Conservation (phyloP, 257 asterid genomes). For the Solanum paucissectum region DNA sequence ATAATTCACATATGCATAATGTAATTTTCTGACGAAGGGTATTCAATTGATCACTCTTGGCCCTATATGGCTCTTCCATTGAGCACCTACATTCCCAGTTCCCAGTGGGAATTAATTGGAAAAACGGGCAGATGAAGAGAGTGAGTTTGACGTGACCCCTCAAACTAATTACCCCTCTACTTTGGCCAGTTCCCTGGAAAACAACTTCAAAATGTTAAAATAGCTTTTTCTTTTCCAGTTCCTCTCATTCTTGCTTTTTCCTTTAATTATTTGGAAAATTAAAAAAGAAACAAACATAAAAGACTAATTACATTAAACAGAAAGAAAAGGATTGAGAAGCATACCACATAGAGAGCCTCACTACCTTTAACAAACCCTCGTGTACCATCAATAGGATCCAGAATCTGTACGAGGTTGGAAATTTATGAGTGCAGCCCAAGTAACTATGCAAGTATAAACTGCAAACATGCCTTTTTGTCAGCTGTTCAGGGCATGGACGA, state of each 20-base stretch:
- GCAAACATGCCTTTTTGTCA: background rate
- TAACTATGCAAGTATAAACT: background rate
- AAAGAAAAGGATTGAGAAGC: conserved; percentile 15
- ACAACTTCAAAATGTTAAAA: background rate
- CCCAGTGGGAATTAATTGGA: background rate
- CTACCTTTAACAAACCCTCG: conserved; percentile 89
- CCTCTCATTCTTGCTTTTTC: background rate
- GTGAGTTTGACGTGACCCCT: background rate
- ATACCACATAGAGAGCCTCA: conserved; percentile 91
- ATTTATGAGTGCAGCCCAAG: background rate
- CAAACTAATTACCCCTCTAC: background rate
- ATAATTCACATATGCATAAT: background rate
- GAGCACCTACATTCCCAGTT: background rate
- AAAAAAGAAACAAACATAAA: conserved; percentile 2
- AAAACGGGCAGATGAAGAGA: background rate
- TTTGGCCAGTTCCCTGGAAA: background rate
- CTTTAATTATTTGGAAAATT: background rate
- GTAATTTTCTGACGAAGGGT: background rate
- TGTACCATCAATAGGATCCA: conserved; percentile 99
- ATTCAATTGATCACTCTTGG: background rate
- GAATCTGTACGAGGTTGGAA: conserved; percentile 37
- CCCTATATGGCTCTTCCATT: background rate
- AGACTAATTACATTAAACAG: background rate
- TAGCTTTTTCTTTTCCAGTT: background rate
- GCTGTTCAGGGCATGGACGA: background rate